Base-by-base conservation (phyloP, 2,329 filamentous ascomycete species). In the Alternaria rosae region DNA sequence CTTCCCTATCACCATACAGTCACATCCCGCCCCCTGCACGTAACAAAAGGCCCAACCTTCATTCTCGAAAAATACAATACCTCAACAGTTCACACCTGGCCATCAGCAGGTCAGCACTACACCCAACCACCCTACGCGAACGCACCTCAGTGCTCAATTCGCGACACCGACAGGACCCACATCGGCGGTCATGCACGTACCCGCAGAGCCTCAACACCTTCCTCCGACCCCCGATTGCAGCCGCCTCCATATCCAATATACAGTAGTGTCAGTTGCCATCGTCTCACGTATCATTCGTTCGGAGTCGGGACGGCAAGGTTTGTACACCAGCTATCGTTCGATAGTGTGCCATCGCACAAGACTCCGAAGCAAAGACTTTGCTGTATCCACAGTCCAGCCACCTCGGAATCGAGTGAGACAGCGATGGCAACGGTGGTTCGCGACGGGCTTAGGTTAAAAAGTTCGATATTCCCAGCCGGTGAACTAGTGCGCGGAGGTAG, bases 151-250 rank as follows among this genome's bases (percentile, higher is more conserved):
- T 35, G 2, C 15, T 51, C 28, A 23, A 51, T 38, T 8, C 47
- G 13, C 32, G 30, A 51, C 47, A 51, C 13, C 47, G 13, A 30
- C 20, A 13, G 6, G 47, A 38, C 47, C 47, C 47, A 51, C 30
- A 51, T 25, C 30, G 30, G 47, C 13, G 28, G 20, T 17, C 47
- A 35, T 51, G 20, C 47, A 35, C 47, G 47, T 51, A 51, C 47
- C 47, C 47, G 47, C 47, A 51, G 47, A 51, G 47, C 47, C 47
- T 51, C 47, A 35, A 38, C 47, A 35, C 28, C 28, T 38, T 30
- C 15, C 47, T 51, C 47, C 47, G 30, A 51, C 30, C 28, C 28
- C 30, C 47, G 30, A 51, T 35, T 5, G 1, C 30, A 38, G 30
- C 47, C 47, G 30, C 30, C 30, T 11, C 28, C 28, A 38, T 35